These are phyloP conservation scores for Eutrema japonicum DNA, from an alignment of 345 rosid species.

Conservation along the genomic window DNA sequence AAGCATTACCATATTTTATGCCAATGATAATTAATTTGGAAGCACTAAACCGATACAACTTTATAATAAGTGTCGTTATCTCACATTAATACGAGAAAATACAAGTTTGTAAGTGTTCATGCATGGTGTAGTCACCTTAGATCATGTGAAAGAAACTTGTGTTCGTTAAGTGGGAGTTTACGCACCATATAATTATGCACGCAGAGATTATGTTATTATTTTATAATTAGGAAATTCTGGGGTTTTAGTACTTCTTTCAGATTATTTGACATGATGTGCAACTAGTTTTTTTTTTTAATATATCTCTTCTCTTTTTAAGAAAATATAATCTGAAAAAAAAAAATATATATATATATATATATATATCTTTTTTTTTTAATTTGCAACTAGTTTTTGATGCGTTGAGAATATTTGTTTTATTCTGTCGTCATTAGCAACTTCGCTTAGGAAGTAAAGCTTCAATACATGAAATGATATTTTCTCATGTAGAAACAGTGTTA, in stretches of 20 bases:
- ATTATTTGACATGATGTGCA: too few relatives aligned
- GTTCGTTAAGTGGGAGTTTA: constrained; percentile 27
- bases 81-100: background rate
- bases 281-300: background rate
- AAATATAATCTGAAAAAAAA: too few relatives aligned
- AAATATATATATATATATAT: too few relatives aligned
- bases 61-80: background rate
- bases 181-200: constrained; percentile 16
- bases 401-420: constrained; percentile 1
- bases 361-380: background rate
- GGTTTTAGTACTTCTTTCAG: background rate
- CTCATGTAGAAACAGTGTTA: constrained; percentile 18
- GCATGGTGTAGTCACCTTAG: constrained; percentile 13
- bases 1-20: constrained; percentile 24
- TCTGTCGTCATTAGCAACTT: constrained; percentile 4
- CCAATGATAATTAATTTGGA: background rate
- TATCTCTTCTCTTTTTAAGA: too few relatives aligned
- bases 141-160: constrained; percentile 21
- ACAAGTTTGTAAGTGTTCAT: constrained; percentile 16
- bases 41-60: constrained; percentile 8
- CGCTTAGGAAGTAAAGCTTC: constrained; percentile 8
- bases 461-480: constrained; percentile 1
- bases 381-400: background rate
- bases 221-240: background rate
- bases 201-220: background rate